Conservation (phyloP, 495 filamentous ascomycete genomes). For the Aspergillus saccharolyticus region DNA sequence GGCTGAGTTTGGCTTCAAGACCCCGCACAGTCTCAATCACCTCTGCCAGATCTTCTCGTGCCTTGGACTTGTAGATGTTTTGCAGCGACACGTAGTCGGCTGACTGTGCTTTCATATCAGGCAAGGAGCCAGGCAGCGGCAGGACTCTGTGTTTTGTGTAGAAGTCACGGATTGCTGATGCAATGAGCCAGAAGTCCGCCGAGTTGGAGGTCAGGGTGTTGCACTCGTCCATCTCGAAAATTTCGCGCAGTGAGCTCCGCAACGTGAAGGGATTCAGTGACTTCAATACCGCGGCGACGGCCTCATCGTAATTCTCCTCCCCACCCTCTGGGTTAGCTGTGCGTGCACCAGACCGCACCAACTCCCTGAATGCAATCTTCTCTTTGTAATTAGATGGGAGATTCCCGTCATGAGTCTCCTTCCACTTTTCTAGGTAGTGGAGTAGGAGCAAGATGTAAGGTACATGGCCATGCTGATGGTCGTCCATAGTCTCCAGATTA, state of each 20-base stretch:
- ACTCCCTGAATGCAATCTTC: constrained; percentile 72
- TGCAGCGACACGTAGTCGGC: constrained; percentile 87
- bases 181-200: constrained; percentile 81
- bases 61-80: constrained; percentile 89
- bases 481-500: constrained; percentile 63
- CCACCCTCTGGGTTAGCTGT: constrained; percentile 76
- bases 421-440: constrained; percentile 84
- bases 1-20: constrained; percentile 50
- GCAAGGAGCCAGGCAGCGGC: constrained; percentile 80
- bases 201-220: constrained; percentile 38
- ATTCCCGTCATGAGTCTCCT: constrained; percentile 60
- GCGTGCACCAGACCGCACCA: constrained; percentile 62
- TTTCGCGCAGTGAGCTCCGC: constrained; percentile 63
- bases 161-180: constrained; percentile 72
- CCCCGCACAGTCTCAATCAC: constrained; percentile 64
- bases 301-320: constrained; percentile 98
- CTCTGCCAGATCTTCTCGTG: constrained; percentile 72
- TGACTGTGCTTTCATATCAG: constrained; percentile 97
- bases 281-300: constrained; percentile 80
- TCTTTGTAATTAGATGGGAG: constrained; percentile 74
- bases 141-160: constrained; percentile 63
- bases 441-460: constrained; percentile 83
- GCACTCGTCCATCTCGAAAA: constrained; percentile 67
- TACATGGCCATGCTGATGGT: constrained; percentile 88
- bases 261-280: constrained; percentile 63